Base-by-base conservation (phyloP, 257 asterid genomes). In the Ligustrum vulgare region DNA sequence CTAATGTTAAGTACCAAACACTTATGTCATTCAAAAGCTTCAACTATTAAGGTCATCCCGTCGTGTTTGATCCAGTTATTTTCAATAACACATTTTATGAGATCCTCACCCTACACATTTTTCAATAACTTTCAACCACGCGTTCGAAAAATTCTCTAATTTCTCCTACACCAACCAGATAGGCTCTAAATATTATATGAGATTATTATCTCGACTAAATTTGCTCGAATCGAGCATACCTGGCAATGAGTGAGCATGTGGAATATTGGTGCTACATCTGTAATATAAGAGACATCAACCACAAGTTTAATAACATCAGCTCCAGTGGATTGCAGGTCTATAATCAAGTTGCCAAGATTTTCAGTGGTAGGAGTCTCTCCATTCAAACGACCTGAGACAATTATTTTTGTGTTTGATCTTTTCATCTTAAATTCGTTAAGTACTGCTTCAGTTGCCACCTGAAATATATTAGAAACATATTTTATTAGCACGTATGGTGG, bases 211-310 rank as follows among this genome's bases (percentile, higher is more conserved):
- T 45, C n/a, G n/a, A 45, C 49, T 45, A 12, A 45, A 45, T 45
- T 60, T 58, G 32, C 8, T 54, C 31, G 23, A 54, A 11, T 56
- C 15, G 15, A 23, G 65, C 32, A 22, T 58, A 89, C 95, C 93
- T 87, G 96, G 74, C 78, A 85, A 75, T 86, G 96, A 12, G 89
- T 77, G 64, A 88, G 85, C 81, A 87, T 41, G 78, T 84, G 91
- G 69, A 90, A 88, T 71, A 90, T 79, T 18, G 93, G 90, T 36
- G 90, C 96, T 0, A 88, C 90, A 5, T 90, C 87, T 4, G 90
- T 87, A 66, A 87, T 90, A 69, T 78, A 85, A 79, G 85, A 75
- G 16, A 90, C 91, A 73, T 87, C 80, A 45, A 90, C 82, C 36
- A 83, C 85, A 43, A 90, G 88, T 75, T 90, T 88, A 28, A 88